Percentiles rank a stretch among this genome's conserved stretches.
Evolutionary conservation across 768 basidiomycete genomes (phyloP).

Genomic region (Kwoniella botswanensis): DNA sequence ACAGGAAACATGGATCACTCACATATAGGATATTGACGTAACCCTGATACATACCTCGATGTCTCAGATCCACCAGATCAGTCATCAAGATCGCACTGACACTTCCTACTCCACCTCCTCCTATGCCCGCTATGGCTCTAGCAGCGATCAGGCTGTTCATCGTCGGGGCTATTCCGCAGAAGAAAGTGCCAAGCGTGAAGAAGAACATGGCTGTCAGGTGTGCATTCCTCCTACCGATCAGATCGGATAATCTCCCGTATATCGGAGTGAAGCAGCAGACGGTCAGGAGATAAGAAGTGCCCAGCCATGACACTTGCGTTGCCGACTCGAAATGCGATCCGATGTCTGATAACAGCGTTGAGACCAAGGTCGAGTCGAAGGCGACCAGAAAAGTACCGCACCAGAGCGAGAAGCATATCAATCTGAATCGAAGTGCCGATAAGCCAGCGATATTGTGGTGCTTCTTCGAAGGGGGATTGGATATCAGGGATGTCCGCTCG

Average conservation of each 20-base stretch:
- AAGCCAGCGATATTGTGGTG: conserved; percentile 50
- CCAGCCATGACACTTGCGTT: conserved; percentile 51
- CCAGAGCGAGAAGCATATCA: conserved; percentile 48
- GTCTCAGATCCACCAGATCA: conserved; percentile 85
- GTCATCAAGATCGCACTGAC: conserved; percentile 68
- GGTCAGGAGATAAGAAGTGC: conserved; percentile 50
- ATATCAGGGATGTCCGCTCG: neutral
- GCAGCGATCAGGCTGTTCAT: conserved; percentile 43
- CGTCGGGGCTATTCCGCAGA: conserved; percentile 43
- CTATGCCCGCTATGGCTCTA: conserved; percentile 42
- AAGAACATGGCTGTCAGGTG: conserved; percentile 35
- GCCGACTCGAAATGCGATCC: conserved; percentile 43
- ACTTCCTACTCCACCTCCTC: conserved; percentile 44
- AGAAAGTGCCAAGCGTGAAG: conserved; percentile 43
- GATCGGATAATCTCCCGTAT: conserved; percentile 47
- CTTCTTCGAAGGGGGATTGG: conserved; percentile 2
- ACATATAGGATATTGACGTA: conserved; percentile 29
- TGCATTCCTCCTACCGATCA: conserved; percentile 40
- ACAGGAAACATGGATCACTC: neutral
- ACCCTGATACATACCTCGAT: conserved; percentile 89
- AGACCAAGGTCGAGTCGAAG: conserved; percentile 45
- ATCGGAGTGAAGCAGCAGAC: conserved; percentile 52
- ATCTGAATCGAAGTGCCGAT: conserved; percentile 38
- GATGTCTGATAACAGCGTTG: conserved; percentile 43
- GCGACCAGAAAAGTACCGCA: conserved; percentile 37